Evolutionary conservation across 164 flowering plant genomes (phyloP), one percentile per base, ranked within the genome.

Genomic region (Houttuynia cordata): DNA sequence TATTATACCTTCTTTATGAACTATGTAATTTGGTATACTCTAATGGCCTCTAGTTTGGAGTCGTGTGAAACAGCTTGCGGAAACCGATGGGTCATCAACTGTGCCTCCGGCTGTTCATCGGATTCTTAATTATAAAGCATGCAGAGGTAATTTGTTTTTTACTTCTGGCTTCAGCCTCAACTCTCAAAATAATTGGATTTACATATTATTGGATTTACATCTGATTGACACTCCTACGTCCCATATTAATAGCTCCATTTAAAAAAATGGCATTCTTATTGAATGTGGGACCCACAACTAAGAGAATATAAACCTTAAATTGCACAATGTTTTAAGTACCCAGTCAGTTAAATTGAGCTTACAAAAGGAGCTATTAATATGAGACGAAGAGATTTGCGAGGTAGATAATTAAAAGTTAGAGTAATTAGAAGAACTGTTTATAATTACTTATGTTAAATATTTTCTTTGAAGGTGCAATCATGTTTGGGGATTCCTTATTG

Each of bases 401-500:
- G 37, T 30, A 30, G 37, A 30, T 30, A 2, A 30, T 6, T 30
- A 30, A 30, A 30, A 30, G 6, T 6, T 30, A 30, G 37, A 30
- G 37, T 2, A 6, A 30, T 6, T 30, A 30, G 37, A 30, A 30
- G 37, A 30, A 30, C 37, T 30, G 6, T 30, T 50, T 21, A 24
- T 24, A 59, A 12, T 17, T 56, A 21, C 5, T 17, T 56, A 18
- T 52, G 12, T 23, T 19, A 22, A 24, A n/a, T 53, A 57, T 37
- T 37, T 22, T 53, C 23, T 4, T 64, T 41, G 30, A 55, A 92
- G 98, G 99, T 69, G 99, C 99, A 62, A 91, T 94, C 47, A 94
- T 94, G 97, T 94, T 94, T 73, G 99, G 99, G 24, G 97, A 94
- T 62, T 67, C 84, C 41, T 75, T 94, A 75, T 77, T 94, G 34